These are phyloP conservation scores for Aspergillus wentii DNA, from an alignment of 495 filamentous ascomycete genomes.

Conservation along the genomic window DNA sequence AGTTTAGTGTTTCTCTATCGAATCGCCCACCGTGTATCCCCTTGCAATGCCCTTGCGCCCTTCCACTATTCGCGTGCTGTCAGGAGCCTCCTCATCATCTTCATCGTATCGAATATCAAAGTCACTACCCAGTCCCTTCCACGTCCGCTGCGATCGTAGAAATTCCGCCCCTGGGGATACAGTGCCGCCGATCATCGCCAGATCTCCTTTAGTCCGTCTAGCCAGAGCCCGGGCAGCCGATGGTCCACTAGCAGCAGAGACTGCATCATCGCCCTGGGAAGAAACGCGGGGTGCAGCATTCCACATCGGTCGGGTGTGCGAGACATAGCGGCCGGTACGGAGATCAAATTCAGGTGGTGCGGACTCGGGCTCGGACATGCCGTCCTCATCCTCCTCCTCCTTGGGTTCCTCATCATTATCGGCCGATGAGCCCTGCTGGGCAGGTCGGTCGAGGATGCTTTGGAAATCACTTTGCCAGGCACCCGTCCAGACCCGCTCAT, in stretches of 20 bases:
- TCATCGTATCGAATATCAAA: conserved; percentile 66
- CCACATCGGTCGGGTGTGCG: conserved; percentile 75
- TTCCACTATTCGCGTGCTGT: conserved; percentile 63
- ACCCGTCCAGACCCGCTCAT: conserved; percentile 68
- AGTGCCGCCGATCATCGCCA: conserved; percentile 72
- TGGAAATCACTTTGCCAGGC: conserved; percentile 75
- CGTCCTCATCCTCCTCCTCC: conserved; percentile 28
- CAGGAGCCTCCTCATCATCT: conserved; percentile 30
- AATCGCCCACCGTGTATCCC: conserved; percentile 75
- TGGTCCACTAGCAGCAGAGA: conserved; percentile 20
- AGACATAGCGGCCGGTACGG: conserved; percentile 80
- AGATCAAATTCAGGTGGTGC: conserved; percentile 89
- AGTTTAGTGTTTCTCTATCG: conserved; percentile 32
- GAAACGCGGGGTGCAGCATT: conserved; percentile 29
- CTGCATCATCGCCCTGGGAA: conserved; percentile 27
- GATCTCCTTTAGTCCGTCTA: conserved; percentile 59
- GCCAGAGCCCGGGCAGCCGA: conserved; percentile 45
- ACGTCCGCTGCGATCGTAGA: conserved; percentile 74
- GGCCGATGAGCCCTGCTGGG: conserved; percentile 13
- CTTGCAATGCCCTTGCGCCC: conserved; percentile 86
- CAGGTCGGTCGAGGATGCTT: conserved; percentile 39
- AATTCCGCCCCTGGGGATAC: conserved; percentile 90
- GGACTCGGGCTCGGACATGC: conserved; percentile 58
- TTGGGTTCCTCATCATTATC: conserved; percentile 9
- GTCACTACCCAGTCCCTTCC: conserved; percentile 90